phyloP scores from a whole-genome alignment of 2,329 filamentous ascomycete genomes.

The Pyricularia sp. region DNA sequence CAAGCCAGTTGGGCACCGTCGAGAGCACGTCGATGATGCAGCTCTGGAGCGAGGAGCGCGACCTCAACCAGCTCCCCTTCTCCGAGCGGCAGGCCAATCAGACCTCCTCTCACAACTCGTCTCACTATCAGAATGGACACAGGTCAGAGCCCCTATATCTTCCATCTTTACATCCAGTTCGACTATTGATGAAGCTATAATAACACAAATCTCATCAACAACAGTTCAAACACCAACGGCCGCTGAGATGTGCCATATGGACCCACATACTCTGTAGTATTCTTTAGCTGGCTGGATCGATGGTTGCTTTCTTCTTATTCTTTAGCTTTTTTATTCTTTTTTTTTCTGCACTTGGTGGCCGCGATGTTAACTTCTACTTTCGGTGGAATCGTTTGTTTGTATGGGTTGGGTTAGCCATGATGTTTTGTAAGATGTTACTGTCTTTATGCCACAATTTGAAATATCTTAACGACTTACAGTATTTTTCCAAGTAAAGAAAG shows the following conservation, averaged over 20 bases:
- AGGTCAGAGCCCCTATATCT: neutral
- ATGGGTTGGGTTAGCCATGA: neutral
- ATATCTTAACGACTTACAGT: neutral
- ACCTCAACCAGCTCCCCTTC: conserved; percentile 14
- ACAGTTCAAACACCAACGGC: too few relatives aligned
- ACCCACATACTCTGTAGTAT: neutral
- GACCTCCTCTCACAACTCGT: neutral
- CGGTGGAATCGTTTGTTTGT: neutral
- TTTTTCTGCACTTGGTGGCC: neutral
- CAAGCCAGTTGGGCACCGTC: neutral
- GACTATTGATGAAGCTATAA: too few relatives aligned
- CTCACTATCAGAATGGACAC: neutral
- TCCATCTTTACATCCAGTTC: too few relatives aligned
- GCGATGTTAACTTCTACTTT: neutral
- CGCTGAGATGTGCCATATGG: neutral
- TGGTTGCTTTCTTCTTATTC: neutral
- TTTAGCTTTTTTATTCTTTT: neutral
- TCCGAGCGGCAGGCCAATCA: conserved; percentile 11
- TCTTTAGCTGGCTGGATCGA: neutral
- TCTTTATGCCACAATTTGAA: neutral
- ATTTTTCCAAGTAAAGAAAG: neutral
- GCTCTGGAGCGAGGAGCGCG: conserved; percentile 13
- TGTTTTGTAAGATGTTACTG: neutral
- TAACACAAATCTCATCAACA: neutral
- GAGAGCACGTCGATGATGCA: conserved; percentile 12